phyloP scores from a whole-genome alignment of 192 early-diverging fungal species.

The Phycomyces blakesleeanus region DNA sequence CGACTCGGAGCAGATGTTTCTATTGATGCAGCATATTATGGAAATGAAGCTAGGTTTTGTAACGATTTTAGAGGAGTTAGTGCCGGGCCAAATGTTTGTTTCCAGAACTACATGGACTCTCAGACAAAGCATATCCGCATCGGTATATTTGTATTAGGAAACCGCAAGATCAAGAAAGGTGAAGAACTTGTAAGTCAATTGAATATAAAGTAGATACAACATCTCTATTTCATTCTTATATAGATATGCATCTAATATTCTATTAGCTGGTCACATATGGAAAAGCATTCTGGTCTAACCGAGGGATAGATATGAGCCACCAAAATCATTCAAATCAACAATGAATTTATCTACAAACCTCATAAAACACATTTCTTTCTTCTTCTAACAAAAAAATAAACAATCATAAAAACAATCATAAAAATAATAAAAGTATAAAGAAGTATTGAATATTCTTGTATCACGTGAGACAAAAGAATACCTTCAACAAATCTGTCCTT shows the following conservation, averaged over 20 bases:
- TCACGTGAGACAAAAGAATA: too few relatives aligned
- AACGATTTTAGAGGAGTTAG: slow-evolving; percentile 40
- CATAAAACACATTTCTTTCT: too few relatives aligned
- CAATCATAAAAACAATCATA: too few relatives aligned
- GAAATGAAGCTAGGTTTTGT: slow-evolving; percentile 40
- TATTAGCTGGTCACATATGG: slow-evolving; percentile 33
- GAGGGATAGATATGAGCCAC: slow-evolving; percentile 28
- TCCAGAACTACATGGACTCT: slow-evolving; percentile 35
- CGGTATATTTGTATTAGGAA: slow-evolving; percentile 36
- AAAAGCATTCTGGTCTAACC: slow-evolving; percentile 32
- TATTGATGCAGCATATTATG: slow-evolving; percentile 34
- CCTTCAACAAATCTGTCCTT: too few relatives aligned
- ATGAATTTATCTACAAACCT: too few relatives aligned
- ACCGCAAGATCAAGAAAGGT: slow-evolving; percentile 35
- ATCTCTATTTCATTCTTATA: too few relatives aligned
- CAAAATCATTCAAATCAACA: slow-evolving; percentile 20
- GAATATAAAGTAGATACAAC: too few relatives aligned
- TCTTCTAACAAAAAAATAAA: too few relatives aligned
- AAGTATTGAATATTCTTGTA: too few relatives aligned
- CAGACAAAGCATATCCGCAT: slow-evolving; percentile 30
- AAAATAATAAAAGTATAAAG: too few relatives aligned
- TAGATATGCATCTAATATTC: background rate
- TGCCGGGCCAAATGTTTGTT: slow-evolving; percentile 35
- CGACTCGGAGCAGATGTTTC: slow-evolving; percentile 31
- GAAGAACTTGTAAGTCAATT: slow-evolving; percentile 39